Conservation (phyloP, 495 filamentous ascomycete species). For the Hypoxylon intermedium region DNA sequence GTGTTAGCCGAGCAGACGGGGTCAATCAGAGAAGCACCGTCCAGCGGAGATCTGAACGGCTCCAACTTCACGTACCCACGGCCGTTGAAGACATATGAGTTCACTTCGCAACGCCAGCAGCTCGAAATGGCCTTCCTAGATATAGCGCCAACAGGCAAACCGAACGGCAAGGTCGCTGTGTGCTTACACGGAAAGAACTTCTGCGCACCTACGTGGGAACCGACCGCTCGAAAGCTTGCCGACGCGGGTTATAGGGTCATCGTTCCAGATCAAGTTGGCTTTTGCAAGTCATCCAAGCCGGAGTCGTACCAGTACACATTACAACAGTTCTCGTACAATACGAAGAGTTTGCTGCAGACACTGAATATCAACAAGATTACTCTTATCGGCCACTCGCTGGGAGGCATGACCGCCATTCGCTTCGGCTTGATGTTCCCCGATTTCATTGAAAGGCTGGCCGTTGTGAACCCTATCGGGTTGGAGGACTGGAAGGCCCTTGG, state of each 20-base stretch:
- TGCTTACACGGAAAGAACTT: constrained; percentile 59
- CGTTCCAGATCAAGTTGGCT: constrained; percentile 56
- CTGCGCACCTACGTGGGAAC: constrained; percentile 52
- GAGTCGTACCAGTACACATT: constrained; percentile 52
- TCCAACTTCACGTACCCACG: constrained; percentile 55
- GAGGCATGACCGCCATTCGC: constrained; percentile 54
- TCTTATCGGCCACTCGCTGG: constrained; percentile 56
- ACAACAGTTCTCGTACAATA: constrained; percentile 52
- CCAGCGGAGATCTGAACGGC: constrained; percentile 46
- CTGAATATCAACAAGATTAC: constrained; percentile 44
- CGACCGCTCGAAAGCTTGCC: constrained; percentile 44
- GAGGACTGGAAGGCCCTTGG: constrained; percentile 55
- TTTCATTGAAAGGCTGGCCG: constrained; percentile 35
- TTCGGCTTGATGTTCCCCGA: constrained; percentile 54
- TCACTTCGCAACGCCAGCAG: constrained; percentile 46
- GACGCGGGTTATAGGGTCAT: constrained; percentile 52
- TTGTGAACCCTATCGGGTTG: constrained; percentile 52
- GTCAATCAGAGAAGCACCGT: constrained; percentile 37
- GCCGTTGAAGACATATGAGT: constrained; percentile 49
- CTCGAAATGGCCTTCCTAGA: constrained; percentile 59
- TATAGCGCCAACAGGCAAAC: constrained; percentile 37
- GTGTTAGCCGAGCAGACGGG: constrained; percentile 24
- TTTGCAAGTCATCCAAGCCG: constrained; percentile 58
- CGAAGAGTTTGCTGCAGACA: constrained; percentile 43
- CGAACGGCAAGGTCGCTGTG: constrained; percentile 43